Percentiles rank a stretch among this genome's conserved stretches.
Evolutionary conservation across 2,329 filamentous ascomycete genomes (phyloP).

Genomic region (Ophiocordyceps camponoti-rufipedis): DNA sequence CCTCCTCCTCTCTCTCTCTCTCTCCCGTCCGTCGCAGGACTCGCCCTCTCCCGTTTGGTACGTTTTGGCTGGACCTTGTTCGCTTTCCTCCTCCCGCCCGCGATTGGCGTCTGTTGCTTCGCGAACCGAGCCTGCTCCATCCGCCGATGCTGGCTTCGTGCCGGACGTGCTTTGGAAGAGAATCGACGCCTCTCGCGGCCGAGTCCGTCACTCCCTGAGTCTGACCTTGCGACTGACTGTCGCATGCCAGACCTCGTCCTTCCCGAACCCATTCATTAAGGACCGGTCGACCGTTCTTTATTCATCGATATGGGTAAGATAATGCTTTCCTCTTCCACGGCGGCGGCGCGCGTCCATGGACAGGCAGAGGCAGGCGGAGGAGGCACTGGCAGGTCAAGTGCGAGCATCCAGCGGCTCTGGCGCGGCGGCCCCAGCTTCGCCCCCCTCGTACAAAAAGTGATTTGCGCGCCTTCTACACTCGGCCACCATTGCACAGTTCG

Average conservation of each 20-base stretch:
- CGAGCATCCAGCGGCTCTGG: no score
- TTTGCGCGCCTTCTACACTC: slow-evolving; percentile 4
- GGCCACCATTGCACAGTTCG: slow-evolving; percentile 8
- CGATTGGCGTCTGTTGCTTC: slow-evolving; percentile 1
- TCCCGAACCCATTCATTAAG: slow-evolving; percentile 11
- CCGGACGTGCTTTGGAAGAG: neutral
- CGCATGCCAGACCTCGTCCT: slow-evolving; percentile 9
- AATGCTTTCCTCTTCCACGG: slow-evolving; percentile 9
- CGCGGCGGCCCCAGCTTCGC: neutral
- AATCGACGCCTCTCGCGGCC: neutral
- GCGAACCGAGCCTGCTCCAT: neutral
- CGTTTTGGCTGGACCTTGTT: neutral
- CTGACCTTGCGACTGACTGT: slow-evolving; percentile 9
- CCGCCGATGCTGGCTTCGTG: neutral
- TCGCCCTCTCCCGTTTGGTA: slow-evolving; percentile 4
- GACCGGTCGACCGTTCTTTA: slow-evolving; percentile 17
- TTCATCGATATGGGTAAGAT: slow-evolving; percentile 24
- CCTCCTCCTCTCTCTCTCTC: slow-evolving; percentile 1
- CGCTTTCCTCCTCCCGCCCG: neutral
- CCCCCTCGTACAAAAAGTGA: slow-evolving; percentile 1
- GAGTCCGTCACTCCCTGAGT: slow-evolving; percentile 2
- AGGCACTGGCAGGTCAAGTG: neutral
- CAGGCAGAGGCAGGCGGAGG: slow-evolving; percentile 8
- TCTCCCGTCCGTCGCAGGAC: neutral
- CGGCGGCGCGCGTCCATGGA: slow-evolving; percentile 7